Evolutionary conservation across 2,329 filamentous ascomycete species (phyloP), one percentile per base, ranked within the genome.

Genomic region (Pseudogymnoascus sp.): DNA sequence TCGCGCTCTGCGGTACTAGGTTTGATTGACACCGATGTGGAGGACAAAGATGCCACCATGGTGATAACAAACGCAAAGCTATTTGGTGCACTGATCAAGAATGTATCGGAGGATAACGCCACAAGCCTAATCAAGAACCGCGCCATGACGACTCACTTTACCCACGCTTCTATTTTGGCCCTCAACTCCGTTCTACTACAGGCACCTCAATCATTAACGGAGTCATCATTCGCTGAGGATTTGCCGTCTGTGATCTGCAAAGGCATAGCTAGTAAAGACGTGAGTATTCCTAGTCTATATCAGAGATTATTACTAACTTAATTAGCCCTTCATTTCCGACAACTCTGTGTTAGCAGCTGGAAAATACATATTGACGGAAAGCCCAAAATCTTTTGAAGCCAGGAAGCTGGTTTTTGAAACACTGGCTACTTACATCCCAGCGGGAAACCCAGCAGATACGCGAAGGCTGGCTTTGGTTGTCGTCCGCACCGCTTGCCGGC

Each of bases 101-200:
- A 93, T 66, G 83, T 97, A 5, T 87, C 91, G 0, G 76, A 82
- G 31, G 89, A 96, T 12, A 84, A 84, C 64, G 89, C 91, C 1
- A 75, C 78, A 14, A 71, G 71, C 12, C 71, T 85, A 63, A 75
- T 84, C 61, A 89, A 86, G 77, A 88, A 87, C 69, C 87, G 93
- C 23, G 89, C 95, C n/a, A 81, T 96, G 60, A 89, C 88, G 4
- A 82, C 85, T 6, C 84, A 92, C 64, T 88, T 90, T 70, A 93
- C 81, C 68, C 88, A 88, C 69, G 83, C 91, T 0, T 96, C 93
- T 0, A 84, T 96, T 3, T 82, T 99, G 43, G 89, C 90, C 3
- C 82, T 99, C 64, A 99, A 99, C 73, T 89, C 95, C 1, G 87
- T 97, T 12, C 79, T 99, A 46, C 80, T 91, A 5, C 93, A 97